Conservation (phyloP, 2,329 filamentous ascomycete genomes). For the Penicillium glabrum region DNA sequence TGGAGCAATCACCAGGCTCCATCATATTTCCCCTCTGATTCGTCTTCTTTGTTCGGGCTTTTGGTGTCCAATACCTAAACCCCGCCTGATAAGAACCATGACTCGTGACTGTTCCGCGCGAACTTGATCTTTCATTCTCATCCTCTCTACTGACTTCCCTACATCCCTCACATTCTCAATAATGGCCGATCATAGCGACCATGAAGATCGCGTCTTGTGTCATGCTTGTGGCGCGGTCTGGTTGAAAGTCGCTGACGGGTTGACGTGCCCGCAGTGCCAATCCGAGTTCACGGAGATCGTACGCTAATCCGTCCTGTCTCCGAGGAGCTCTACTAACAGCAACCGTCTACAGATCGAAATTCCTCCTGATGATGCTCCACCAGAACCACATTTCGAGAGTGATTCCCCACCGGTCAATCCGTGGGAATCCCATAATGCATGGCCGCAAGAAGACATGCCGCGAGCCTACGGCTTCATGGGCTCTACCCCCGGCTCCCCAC, state of each 20-base stretch:
- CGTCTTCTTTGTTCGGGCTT: not conserved
- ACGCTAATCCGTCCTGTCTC: slow-evolving; percentile 33
- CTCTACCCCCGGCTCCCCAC: slow-evolving; percentile 15
- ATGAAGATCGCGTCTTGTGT: slow-evolving; percentile 74
- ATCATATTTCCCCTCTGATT: not conserved
- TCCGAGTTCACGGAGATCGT: slow-evolving; percentile 86
- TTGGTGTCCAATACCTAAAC: slow-evolving; percentile 1
- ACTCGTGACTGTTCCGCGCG: slow-evolving; percentile 21
- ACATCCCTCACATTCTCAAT: not conserved
- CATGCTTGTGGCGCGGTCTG: slow-evolving; percentile 80
- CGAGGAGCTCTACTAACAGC: not conserved
- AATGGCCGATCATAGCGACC: slow-evolving; percentile 51
- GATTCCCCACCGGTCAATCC: slow-evolving; percentile 28
- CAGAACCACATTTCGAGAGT: slow-evolving; percentile 17
- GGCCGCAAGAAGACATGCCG: slow-evolving; percentile 38
- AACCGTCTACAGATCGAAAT: slow-evolving; percentile 32
- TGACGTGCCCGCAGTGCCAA: slow-evolving; percentile 74
- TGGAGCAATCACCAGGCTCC: not conserved
- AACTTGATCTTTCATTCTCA: slow-evolving; percentile 8
- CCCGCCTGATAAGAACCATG: slow-evolving; percentile 23
- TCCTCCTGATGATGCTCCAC: slow-evolving; percentile 29
- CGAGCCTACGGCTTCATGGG: not conserved
- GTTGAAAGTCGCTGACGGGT: slow-evolving; percentile 64
- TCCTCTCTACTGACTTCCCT: not conserved
- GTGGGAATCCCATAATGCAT: slow-evolving; percentile 49